Percentiles rank a stretch among this genome's conserved stretches.
Evolutionary conservation across 225 moss, liverwort and hornwort species (phyloP).

Genomic region (Rhytidiadelphus loreus): DNA sequence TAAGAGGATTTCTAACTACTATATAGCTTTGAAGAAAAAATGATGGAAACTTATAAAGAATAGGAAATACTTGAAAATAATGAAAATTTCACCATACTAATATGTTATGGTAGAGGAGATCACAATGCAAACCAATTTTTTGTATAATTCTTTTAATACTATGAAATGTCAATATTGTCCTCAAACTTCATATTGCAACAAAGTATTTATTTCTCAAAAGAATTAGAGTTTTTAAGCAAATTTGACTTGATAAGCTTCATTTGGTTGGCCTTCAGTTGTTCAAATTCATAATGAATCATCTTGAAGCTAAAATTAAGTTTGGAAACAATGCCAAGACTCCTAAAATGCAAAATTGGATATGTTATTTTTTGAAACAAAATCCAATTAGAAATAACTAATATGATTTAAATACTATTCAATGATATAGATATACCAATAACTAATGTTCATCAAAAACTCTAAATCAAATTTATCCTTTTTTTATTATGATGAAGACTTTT

Average conservation of each 20-base stretch:
- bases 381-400: neutral
- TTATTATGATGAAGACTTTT: neutral
- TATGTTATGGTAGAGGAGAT: neutral
- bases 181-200: neutral
- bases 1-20: neutral
- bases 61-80: no score
- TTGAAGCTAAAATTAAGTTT: neutral
- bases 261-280: neutral
- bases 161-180: neutral
- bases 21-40: rapidly evolving
- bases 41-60: neutral
- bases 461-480: neutral
- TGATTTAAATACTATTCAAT: neutral
- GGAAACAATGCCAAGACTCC: rapidly evolving
- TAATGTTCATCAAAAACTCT: neutral
- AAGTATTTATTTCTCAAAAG: neutral
- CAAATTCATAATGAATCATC: no score
- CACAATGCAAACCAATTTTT: neutral
- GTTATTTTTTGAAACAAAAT: no score
- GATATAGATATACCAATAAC: neutral
- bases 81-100: neutral
- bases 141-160: rapidly evolving
- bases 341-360: no score
- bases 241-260: neutral
- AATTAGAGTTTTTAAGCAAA: no score